These are phyloP conservation scores for Fusarium pilosicola DNA, from an alignment of 2,329 filamentous ascomycete genomes.

Conservation along the genomic window DNA sequence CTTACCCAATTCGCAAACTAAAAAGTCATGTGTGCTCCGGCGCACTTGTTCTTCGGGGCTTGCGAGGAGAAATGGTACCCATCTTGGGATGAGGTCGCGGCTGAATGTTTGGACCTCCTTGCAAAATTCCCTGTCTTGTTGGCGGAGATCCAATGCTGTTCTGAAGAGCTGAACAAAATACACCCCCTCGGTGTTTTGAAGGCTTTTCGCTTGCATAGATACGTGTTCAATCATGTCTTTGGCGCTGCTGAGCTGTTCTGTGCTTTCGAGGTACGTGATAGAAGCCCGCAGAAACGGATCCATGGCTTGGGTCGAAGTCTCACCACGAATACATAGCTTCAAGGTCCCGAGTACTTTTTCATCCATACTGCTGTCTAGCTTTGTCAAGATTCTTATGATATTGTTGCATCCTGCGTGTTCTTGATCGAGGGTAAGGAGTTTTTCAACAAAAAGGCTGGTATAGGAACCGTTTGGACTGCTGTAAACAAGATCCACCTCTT, in stretches of 20 bases:
- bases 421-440: slow-evolving; percentile 71
- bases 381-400: slow-evolving; percentile 68
- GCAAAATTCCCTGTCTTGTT: slow-evolving; percentile 41
- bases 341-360: slow-evolving; percentile 63
- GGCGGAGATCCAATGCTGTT: slow-evolving; percentile 44
- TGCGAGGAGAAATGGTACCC: slow-evolving; percentile 62
- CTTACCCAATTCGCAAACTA: slow-evolving; percentile 57
- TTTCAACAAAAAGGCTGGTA: slow-evolving; percentile 69
- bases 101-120: slow-evolving; percentile 33
- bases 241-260: slow-evolving; percentile 48
- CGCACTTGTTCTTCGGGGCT: slow-evolving; percentile 58
- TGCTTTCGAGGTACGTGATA: slow-evolving; percentile 61
- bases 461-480: slow-evolving; percentile 47
- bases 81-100: slow-evolving; percentile 51
- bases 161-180: slow-evolving; percentile 59
- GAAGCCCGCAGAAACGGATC: slow-evolving; percentile 69
- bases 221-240: slow-evolving; percentile 56
- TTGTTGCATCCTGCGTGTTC: slow-evolving; percentile 60
- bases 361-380: slow-evolving; percentile 62
- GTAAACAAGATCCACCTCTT: slow-evolving; percentile 59
- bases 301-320: slow-evolving; percentile 53
- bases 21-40: slow-evolving; percentile 54
- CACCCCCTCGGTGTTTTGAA: slow-evolving; percentile 60
- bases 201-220: slow-evolving; percentile 53
- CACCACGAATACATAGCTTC: slow-evolving; percentile 62